Evolutionary conservation across 2,329 filamentous ascomycete species (phyloP), one percentile per base, ranked within the genome.

Genomic region (Curvularia hawaiiensis): DNA sequence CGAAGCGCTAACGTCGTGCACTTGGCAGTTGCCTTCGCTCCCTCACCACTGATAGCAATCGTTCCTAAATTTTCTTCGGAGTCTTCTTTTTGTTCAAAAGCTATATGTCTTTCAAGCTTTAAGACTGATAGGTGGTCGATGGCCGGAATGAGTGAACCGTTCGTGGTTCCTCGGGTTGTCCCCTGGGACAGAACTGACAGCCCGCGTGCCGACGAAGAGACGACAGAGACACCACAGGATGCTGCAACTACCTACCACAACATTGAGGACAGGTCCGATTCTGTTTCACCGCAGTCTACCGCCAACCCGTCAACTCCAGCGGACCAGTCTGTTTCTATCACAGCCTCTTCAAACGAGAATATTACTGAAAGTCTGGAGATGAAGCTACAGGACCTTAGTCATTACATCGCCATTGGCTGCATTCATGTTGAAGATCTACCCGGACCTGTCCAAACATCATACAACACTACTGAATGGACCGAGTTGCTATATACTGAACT

Each of bases 321-420:
- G 16, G 45, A 61, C 28, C 33, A 44, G 11, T 54, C 62, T 14
- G 65, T 62, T 6, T 59, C 61, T 5, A 49, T 57, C 14, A 65
- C 62, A n/a, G 40, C 30, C 4, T 58, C 57, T 2, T 14, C 53
- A n/a, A 50, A 52, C 24, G 28, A 49, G 22, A 39, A 56, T 11
- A 38, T 33, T 7, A 20, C 20, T 14, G n/a, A 44, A 30, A 22
- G 40, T 4, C 16, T n/a, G 26, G 59, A 63, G 7, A 41, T 33
- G 28, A 55, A 50, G 1, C 41, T 64, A 16, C 51, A 61, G 8
- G 65, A 74, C 40, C 28, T 75, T 41, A 56, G 63, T 11, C 64
- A 58, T n/a, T 75, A 75, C 45, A 71, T 77, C 18, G 66, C 73
- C 1, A 50, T 77, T n/a, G 75, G 75, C 3, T 75, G 73, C 45